Base-by-base conservation (phyloP, 257 asterid species). In the Verbascum thapsus region DNA sequence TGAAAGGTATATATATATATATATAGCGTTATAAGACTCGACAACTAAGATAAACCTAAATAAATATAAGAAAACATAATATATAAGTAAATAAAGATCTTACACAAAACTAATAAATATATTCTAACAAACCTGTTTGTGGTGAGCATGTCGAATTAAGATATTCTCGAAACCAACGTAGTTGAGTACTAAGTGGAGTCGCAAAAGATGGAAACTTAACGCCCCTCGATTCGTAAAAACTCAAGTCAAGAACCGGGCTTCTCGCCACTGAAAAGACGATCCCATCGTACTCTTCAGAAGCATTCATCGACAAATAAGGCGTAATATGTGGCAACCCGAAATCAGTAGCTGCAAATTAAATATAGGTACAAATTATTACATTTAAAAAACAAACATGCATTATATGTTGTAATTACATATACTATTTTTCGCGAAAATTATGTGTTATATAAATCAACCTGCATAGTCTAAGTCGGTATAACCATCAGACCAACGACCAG, bases 181-280 rank as follows among this genome's bases (percentile, higher is more conserved):
- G 16, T 38, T 73, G 78, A 2, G n/a, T 9, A 38, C 50, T 18
- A 5, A 73, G 61, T 0, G 71, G 51, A 37, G 60, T 40, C 10
- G 32, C 66, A 10, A 39, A 30, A 12, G 63, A 6, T 18, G 47
- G 47, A 56, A 56, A 16, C 11, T 15, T 17, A 11, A 38, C 38
- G 2, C 38, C 38, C 18, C 49, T 63, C 15, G 6, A 0, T 5
- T 44, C 51, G 38, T 63, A 74, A 41, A 68, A 74, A 1, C n/a
- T 8, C 1, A 45, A 53, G n/a, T 61, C 63, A 7, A 73, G 67
- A 3, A 72, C 74, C 10, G 78, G 54, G 13, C 71, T 68, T 26
- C 67, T 63, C 0, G 45, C 78, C 0, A 67, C 67, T n/a, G 78
- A 68, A 34, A 73, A 73, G 13, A 66, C 61, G 44, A 45, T 62